A percentile compares a stretch with the other conserved stretches of the same genome.
Evolutionary conservation across 2,329 filamentous ascomycete species (phyloP).

Genomic region (Penicillium italicum): DNA sequence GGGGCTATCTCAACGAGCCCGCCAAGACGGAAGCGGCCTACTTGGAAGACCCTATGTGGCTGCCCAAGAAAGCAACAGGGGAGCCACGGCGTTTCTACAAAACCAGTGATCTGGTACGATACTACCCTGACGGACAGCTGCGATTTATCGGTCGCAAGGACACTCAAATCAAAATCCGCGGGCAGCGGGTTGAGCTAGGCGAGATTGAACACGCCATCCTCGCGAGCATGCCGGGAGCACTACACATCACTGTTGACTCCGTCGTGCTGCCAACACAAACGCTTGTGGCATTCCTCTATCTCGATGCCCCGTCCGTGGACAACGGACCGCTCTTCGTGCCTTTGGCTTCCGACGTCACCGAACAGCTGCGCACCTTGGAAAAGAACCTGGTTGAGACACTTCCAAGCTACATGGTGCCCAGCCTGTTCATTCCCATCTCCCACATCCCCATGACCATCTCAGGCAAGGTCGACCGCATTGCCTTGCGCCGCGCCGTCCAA

Average conservation of each 20-base stretch:
- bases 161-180: slow-evolving; percentile 1
- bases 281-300: neutral
- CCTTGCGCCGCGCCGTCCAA: neutral
- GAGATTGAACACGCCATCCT: slow-evolving; percentile 28
- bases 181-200: slow-evolving; percentile 2
- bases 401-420: slow-evolving; percentile 24
- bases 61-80: neutral
- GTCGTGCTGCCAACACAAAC: slow-evolving; percentile 1
- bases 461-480: slow-evolving; percentile 15
- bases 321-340: neutral
- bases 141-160: neutral
- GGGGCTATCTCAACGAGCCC: neutral
- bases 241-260: slow-evolving; percentile 1
- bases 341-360: neutral
- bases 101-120: slow-evolving; percentile 2
- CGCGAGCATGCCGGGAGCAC: neutral
- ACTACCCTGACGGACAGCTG: neutral
- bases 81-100: slow-evolving; percentile 31
- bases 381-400: slow-evolving; percentile 7
- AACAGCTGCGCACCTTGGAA: slow-evolving; percentile 6
- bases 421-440: slow-evolving; percentile 16
- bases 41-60: neutral
- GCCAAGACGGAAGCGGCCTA: neutral
- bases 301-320: neutral
- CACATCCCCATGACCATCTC: slow-evolving; percentile 15